These are phyloP conservation scores for Starmera pachycereana DNA, from an alignment of 805 yeast species.

Conservation along the genomic window DNA sequence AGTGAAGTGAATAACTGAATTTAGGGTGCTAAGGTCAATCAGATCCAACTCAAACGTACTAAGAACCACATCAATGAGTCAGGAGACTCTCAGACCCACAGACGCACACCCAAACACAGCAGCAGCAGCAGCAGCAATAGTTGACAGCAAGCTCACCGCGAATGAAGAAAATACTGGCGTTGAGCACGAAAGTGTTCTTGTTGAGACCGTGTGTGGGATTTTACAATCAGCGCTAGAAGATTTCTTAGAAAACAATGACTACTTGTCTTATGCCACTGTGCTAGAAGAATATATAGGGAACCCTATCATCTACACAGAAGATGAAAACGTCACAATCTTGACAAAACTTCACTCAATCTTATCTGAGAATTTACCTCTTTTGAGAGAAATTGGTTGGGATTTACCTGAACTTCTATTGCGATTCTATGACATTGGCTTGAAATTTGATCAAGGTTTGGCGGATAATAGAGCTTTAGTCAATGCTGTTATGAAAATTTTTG, in stretches of 20 bases:
- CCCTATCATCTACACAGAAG: slow-evolving; percentile 32
- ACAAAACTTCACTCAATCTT: slow-evolving; percentile 34
- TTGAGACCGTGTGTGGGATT: neutral
- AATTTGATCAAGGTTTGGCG: slow-evolving; percentile 29
- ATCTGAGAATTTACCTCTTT: slow-evolving; percentile 34
- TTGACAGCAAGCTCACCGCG: too few species aligned
- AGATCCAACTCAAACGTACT: too few species aligned
- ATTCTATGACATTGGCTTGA: slow-evolving; percentile 35
- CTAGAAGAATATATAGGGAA: slow-evolving; percentile 51
- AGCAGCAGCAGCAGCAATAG: too few species aligned
- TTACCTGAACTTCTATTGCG: slow-evolving; percentile 58
- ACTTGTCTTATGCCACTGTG: slow-evolving; percentile 60
- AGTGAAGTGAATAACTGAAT: too few species aligned
- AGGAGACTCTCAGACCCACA: too few species aligned
- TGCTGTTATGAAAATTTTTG: slow-evolving; percentile 40
- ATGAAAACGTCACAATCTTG: slow-evolving; percentile 43
- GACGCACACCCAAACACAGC: too few species aligned
- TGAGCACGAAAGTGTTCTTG: neutral
- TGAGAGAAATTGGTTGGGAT: slow-evolving; percentile 83
- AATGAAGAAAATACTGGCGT: neutral
- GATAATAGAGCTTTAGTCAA: slow-evolving; percentile 9
- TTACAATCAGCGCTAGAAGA: neutral
- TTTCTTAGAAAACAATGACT: slow-evolving; percentile 39
- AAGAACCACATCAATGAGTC: too few species aligned
- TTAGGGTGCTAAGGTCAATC: too few species aligned